These are phyloP conservation scores for Psilocybe subaeruginosa DNA, from an alignment of 768 basidiomycete species.

Conservation along the genomic window DNA sequence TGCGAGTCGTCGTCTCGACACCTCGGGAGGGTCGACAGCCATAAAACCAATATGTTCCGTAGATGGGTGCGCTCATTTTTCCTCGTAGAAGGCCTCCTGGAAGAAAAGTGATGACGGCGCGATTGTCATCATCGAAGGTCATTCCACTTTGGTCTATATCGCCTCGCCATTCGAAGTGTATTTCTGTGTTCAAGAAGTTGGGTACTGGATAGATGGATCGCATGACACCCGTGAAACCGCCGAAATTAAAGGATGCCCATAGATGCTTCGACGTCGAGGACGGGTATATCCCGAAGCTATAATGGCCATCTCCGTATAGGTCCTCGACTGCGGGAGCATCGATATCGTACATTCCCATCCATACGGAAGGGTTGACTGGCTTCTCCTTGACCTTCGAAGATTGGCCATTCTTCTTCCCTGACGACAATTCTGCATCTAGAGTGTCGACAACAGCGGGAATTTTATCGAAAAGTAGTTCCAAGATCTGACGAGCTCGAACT, in stretches of 20 bases:
- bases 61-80: slow-evolving; percentile 14
- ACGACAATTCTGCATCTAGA: neutral
- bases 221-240: slow-evolving; percentile 25
- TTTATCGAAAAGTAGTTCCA: slow-evolving; percentile 1
- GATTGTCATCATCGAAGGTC: slow-evolving; percentile 20
- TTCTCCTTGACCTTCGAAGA: neutral
- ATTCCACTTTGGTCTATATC: slow-evolving; percentile 20
- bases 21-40: slow-evolving; percentile 10
- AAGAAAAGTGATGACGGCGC: slow-evolving; percentile 23
- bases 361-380: neutral
- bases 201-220: slow-evolving; percentile 20
- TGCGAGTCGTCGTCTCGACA: neutral
- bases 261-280: slow-evolving; percentile 27
- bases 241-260: slow-evolving; percentile 30
- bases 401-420: neutral
- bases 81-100: slow-evolving; percentile 24
- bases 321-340: slow-evolving; percentile 23
- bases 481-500: neutral
- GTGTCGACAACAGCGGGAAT: neutral
- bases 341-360: slow-evolving; percentile 17
- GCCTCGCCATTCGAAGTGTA: slow-evolving; percentile 26
- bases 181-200: slow-evolving; percentile 6
- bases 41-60: slow-evolving; percentile 22
- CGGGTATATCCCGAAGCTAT: slow-evolving; percentile 24
- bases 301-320: slow-evolving; percentile 12